These are phyloP conservation scores for Physocladia obscura DNA, from an alignment of 192 early-diverging fungal species.

Conservation along the genomic window DNA sequence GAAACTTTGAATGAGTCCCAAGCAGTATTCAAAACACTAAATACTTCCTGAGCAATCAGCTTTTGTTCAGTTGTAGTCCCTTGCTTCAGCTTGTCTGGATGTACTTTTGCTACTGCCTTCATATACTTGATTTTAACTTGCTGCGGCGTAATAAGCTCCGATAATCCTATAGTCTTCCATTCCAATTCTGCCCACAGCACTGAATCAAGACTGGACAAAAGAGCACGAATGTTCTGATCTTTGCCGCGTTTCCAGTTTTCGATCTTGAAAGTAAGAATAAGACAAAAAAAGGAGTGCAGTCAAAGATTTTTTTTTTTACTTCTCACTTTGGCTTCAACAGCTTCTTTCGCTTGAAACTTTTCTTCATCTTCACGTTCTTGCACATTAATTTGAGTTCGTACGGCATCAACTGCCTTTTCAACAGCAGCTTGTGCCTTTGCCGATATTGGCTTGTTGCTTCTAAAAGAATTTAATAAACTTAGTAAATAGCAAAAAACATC, in stretches of 20 bases:
- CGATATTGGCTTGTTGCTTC: constrained; percentile 25
- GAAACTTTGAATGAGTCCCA: constrained; percentile 98
- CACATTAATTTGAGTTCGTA: constrained; percentile 70
- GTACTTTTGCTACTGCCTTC: constrained; percentile 86
- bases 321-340: constrained; percentile 72
- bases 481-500: no score
- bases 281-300: not conserved
- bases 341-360: constrained; percentile 72
- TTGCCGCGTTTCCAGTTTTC: constrained; percentile 81
- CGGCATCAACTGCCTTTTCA: constrained; percentile 64
- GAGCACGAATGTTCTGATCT: constrained; percentile 84
- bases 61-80: constrained; percentile 74
- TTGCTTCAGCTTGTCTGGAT: constrained; percentile 85
- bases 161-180: constrained; percentile 76
- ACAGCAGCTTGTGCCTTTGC: constrained; percentile 35
- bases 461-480: no score
- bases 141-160: constrained; percentile 78
- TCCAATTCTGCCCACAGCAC: constrained; percentile 75
- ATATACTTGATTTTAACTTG: constrained; percentile 93
- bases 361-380: constrained; percentile 76
- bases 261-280: constrained; percentile 33
- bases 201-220: constrained; percentile 75
- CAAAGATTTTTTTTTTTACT: not conserved
- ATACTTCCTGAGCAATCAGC: constrained; percentile 86
- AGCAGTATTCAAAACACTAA: constrained; percentile 85